Percentiles rank a stretch among this genome's conserved stretches.
phyloP scores from a whole-genome alignment of 2,329 filamentous ascomycete species.

The Aspergillus ruber region DNA sequence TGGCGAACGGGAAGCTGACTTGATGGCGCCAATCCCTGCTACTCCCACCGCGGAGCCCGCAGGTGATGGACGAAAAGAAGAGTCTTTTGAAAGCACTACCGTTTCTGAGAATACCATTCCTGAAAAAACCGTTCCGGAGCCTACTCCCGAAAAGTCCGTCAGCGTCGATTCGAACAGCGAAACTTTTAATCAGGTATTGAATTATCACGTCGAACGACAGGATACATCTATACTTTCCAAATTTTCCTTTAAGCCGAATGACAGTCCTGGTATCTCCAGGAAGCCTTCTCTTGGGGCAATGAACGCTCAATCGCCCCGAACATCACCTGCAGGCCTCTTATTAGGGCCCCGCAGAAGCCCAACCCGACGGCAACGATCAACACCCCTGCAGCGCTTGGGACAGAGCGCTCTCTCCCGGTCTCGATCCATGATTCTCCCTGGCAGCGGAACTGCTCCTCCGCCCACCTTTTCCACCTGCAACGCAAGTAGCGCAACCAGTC shows the following conservation, averaged over 20 bases:
- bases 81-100: not conserved
- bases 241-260: constrained; percentile 25
- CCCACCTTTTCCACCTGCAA: not conserved
- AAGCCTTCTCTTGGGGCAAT: not conserved
- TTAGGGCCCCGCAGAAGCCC: not conserved
- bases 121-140: not conserved
- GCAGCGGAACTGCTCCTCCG: constrained; percentile 7
- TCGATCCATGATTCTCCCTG: constrained; percentile 27
- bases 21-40: not conserved
- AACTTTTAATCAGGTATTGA: constrained; percentile 29
- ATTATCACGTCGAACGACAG: constrained; percentile 31
- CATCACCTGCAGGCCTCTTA: not conserved
- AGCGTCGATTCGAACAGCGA: constrained; percentile 12
- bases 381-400: constrained; percentile 37
- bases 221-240: constrained; percentile 30
- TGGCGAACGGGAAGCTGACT: not conserved
- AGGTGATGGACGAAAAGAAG: not conserved
- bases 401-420: constrained; percentile 34
- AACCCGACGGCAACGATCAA: constrained; percentile 21
- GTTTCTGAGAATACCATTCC: not conserved
- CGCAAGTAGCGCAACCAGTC: not conserved
- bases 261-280: not conserved
- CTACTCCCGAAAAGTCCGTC: constrained; percentile 5
- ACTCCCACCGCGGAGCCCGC: not conserved
- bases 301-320: not conserved